Conservation (phyloP, 768 basidiomycete species). For the Coprinopsis marcescibilis region DNA sequence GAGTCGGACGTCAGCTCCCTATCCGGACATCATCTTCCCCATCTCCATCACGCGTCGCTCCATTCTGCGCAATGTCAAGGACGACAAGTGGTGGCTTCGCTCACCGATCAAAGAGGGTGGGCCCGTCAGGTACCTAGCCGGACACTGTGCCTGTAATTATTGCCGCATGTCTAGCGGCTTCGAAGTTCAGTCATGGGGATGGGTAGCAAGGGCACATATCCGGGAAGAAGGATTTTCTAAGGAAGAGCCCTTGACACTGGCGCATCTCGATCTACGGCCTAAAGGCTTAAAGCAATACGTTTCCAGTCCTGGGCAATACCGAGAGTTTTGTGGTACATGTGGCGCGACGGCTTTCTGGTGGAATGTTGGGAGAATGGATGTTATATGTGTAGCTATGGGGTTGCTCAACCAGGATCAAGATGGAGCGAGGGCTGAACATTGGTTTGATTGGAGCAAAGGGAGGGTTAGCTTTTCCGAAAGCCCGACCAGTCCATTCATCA, state of each 20-base stretch:
- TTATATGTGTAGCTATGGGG: constrained; percentile 23
- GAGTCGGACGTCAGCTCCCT: constrained; percentile 16
- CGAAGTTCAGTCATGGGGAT: constrained; percentile 25
- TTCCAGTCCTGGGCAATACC: constrained; percentile 18
- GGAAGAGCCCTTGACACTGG: constrained; percentile 9
- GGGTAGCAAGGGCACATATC: constrained; percentile 22
- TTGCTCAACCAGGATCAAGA: constrained; percentile 19
- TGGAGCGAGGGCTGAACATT: constrained; percentile 22
- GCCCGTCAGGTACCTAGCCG: constrained; percentile 24
- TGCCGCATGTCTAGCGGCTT: constrained; percentile 24
- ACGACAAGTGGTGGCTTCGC: constrained; percentile 28
- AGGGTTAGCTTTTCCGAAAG: not conserved
- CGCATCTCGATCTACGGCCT: constrained; percentile 13
- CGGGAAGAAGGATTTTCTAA: constrained; percentile 5
- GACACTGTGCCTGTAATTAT: constrained; percentile 23
- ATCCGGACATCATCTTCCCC: constrained; percentile 24
- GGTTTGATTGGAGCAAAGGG: constrained; percentile 18
- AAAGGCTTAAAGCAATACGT: constrained; percentile 20
- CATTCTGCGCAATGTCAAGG: constrained; percentile 17
- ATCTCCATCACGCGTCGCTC: constrained; percentile 18
- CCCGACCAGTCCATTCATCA: not conserved
- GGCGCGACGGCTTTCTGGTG: constrained; percentile 28
- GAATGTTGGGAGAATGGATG: constrained; percentile 15
- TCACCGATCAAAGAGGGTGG: constrained; percentile 5
- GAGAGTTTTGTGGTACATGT: constrained; percentile 26